These are phyloP conservation scores for Coniochaeta sp. DNA, from an alignment of 2,329 filamentous ascomycete species.

Conservation along the genomic window DNA sequence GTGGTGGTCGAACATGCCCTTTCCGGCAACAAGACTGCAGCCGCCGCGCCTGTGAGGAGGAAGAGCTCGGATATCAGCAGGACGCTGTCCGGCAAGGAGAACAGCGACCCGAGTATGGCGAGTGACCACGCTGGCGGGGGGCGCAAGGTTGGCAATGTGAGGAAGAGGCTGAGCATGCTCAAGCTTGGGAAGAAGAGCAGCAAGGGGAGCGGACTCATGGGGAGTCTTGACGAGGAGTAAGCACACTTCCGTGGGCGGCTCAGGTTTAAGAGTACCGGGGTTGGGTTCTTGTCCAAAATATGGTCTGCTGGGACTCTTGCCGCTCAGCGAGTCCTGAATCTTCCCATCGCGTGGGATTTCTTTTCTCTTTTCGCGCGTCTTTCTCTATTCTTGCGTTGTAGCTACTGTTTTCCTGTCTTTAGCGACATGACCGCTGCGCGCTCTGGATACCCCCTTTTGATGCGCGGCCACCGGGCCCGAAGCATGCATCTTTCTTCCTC, in stretches of 20 bases:
- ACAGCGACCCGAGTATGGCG: constrained; percentile 16
- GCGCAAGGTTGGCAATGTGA: constrained; percentile 50
- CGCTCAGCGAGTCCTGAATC: neutral
- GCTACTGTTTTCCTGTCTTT: neutral
- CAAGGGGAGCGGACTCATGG: constrained; percentile 45
- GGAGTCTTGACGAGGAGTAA: constrained; percentile 49
- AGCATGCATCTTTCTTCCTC: neutral
- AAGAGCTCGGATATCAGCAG: constrained; percentile 12
- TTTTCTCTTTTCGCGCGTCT: neutral
- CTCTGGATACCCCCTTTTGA: neutral
- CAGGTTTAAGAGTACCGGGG: neutral
- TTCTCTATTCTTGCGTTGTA: neutral
- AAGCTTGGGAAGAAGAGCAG: constrained; percentile 65
- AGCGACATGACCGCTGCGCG: neutral
- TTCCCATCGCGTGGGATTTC: neutral
- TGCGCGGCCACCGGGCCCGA: neutral
- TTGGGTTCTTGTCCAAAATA: neutral
- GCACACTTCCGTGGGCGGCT: neutral
- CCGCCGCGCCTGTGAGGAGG: constrained; percentile 8
- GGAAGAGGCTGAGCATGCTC: constrained; percentile 72
- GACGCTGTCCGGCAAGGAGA: neutral
- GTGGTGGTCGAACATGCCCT: neutral
- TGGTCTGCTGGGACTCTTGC: neutral
- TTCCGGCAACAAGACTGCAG: constrained; percentile 15
- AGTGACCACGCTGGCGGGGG: neutral